Evolutionary conservation across 495 filamentous ascomycete genomes (phyloP).

Genomic region (Aspergillus campestris): DNA sequence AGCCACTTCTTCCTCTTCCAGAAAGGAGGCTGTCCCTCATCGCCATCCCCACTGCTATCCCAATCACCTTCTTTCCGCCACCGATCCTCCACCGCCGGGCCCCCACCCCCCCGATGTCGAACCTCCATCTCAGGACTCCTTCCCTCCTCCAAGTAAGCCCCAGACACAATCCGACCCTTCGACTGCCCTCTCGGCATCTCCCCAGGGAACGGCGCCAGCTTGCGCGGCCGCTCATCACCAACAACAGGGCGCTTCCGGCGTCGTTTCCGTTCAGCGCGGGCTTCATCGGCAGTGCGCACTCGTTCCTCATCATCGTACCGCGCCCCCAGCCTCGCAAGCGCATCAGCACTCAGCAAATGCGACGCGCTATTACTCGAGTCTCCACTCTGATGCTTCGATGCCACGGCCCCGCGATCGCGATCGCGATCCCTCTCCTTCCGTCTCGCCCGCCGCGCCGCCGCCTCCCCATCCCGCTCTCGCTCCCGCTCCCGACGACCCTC

Average conservation of each 20-base stretch:
- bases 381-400: constrained; percentile 30
- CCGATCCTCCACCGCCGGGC: constrained; percentile 19
- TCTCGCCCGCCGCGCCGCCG: too few relatives aligned
- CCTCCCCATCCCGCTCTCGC: too few relatives aligned
- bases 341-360: constrained; percentile 39
- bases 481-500: too few relatives aligned
- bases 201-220: constrained; percentile 20
- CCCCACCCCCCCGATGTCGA: constrained; percentile 31
- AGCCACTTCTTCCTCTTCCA: constrained; percentile 27
- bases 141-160: constrained; percentile 61
- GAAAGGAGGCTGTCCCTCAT: constrained; percentile 11
- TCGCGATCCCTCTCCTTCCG: constrained; percentile 7
- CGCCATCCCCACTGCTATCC: constrained; percentile 21
- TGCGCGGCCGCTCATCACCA: constrained; percentile 15
- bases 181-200: constrained; percentile 32
- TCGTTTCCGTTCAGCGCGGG: constrained; percentile 29
- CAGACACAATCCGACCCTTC: constrained; percentile 56
- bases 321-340: constrained; percentile 54
- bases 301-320: constrained; percentile 38
- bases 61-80: constrained; percentile 26
- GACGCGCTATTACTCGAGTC: constrained; percentile 35
- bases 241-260: constrained; percentile 23
- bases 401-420: constrained; percentile 11
- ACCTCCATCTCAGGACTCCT: constrained; percentile 28
- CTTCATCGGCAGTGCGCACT: constrained; percentile 20